phyloP scores from a whole-genome alignment of 164 flowering plant species.

The Kalanchoe fedtschenkoi region DNA sequence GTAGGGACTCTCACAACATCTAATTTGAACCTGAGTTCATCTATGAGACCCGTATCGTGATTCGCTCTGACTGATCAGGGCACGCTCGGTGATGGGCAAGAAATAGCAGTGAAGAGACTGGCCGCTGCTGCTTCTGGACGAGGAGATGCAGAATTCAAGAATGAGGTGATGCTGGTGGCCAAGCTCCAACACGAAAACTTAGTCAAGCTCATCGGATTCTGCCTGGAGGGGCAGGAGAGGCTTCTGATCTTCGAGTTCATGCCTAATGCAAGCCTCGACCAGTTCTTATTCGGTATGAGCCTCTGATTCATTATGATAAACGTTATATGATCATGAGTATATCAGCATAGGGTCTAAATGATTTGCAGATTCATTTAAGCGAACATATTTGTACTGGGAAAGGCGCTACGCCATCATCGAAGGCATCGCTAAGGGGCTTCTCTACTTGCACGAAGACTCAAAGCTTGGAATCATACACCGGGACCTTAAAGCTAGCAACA shows the following conservation, averaged over 20 bases:
- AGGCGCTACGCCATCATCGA: conserved; percentile 1
- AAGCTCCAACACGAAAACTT: neutral
- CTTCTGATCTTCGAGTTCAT: conserved; percentile 4
- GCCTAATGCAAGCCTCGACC: conserved; percentile 2
- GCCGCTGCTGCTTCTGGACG: conserved; percentile 19
- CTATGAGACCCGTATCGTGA: neutral
- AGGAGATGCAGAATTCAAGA: conserved; percentile 15
- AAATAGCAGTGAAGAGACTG: conserved; percentile 33
- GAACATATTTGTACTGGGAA: conserved; percentile 5
- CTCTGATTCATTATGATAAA: neutral
- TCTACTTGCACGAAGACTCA: conserved; percentile 1
- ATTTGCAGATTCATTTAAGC: neutral
- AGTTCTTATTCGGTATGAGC: conserved; percentile 2
- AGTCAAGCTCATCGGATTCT: conserved; percentile 1
- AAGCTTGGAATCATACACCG: neutral
- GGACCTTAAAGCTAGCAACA: neutral
- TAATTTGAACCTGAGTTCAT: neutral
- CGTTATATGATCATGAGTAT: neutral
- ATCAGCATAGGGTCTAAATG: no score
- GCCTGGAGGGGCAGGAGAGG: neutral
- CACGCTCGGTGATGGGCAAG: conserved; percentile 18
- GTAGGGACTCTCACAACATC: neutral
- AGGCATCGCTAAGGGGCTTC: conserved; percentile 5
- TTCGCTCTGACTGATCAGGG: conserved; percentile 16
- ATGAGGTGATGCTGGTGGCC: conserved; percentile 1